Evolutionary conservation across 1,284 basidiomycete genomes (phyloP), one percentile per base, ranked within the genome.

Genomic region (Leccinum pachyderme): DNA sequence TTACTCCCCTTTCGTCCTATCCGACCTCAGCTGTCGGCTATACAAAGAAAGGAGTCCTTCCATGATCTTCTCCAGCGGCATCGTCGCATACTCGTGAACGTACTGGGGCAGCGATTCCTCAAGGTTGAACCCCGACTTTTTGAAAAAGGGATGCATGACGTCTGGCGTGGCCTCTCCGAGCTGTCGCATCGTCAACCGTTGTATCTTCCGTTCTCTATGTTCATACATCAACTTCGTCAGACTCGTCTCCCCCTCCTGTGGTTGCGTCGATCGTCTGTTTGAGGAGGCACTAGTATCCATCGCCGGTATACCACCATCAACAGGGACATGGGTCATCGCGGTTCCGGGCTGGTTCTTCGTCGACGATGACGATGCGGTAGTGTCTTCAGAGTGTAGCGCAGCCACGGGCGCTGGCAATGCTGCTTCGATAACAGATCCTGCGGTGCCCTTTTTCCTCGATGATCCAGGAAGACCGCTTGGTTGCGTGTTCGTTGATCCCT

Each of bases 131-230:
- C 89, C 89, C 31, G 91, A 86, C 65, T 84, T 89, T 64, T 91
- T 90, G 72, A 91, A 89, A 71, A 91, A 90, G 39, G 91, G 82
- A 75, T 89, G 87, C 89, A 87, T 91, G 9, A 93, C 89, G 64
- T 93, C 89, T 2, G 89, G 89, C 1, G 92, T 93, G 13, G 88
- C 90, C 68, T 93, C 89, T 33, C 93, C 93, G 8, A 95, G 75
- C 66, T 93, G 89, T 47, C 87, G 81, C 79, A 95, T 86, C 28
- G 87, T 89, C 51, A 91, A 67, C 24, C 87, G 81, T 64, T 91
- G 85, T 61, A 91, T 90, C 52, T 78, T 77, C 41, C 89, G 78
- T 25, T 73, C 72, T 11, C 76, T 75, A 5, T 79, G 78, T 52
- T 72, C 69, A 66, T 88, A 90, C 18, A 76, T 64, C 28, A 86